A percentile compares a stretch with the other conserved stretches of the same genome.
phyloP scores from a whole-genome alignment of 495 filamentous ascomycete species.

The Xylaria intraflava region DNA sequence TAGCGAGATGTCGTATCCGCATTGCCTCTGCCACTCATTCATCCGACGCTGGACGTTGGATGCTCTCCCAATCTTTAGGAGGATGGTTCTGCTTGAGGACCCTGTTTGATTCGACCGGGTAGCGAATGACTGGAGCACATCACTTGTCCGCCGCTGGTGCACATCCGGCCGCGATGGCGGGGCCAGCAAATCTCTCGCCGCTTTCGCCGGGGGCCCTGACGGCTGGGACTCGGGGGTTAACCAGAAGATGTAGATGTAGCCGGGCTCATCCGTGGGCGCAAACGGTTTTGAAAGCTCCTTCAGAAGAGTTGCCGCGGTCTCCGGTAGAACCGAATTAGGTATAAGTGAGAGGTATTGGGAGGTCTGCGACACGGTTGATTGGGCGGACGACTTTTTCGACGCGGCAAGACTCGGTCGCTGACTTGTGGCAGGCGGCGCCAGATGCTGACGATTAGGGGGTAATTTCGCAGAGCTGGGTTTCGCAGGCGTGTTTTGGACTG shows the following conservation, averaged over 20 bases:
- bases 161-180: conserved; percentile 36
- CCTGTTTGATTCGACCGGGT: conserved; percentile 19
- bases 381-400: conserved; percentile 28
- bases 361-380: conserved; percentile 37
- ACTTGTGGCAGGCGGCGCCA: conserved; percentile 21
- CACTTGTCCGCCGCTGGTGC: conserved; percentile 54
- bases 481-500: conserved; percentile 31
- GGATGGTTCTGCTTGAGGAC: conserved; percentile 45
- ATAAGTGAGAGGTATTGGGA: conserved; percentile 60
- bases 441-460: conserved; percentile 20
- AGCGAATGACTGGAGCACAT: conserved; percentile 57
- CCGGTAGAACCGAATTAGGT: conserved; percentile 53
- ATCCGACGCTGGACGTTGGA: conserved; percentile 85
- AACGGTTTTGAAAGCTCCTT: conserved; percentile 78
- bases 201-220: conserved; percentile 46
- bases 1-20: conserved; percentile 76
- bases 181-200: conserved; percentile 52
- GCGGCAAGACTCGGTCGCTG: conserved; percentile 29
- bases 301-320: conserved; percentile 58
- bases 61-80: conserved; percentile 89
- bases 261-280: conserved; percentile 68
- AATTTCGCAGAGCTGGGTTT: conserved; percentile 23
- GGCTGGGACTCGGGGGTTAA: conserved; percentile 54
- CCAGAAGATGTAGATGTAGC: conserved; percentile 99
- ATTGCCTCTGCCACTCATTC: conserved; percentile 90